Conservation (phyloP, 2,329 filamentous ascomycete species). For the Ophiocordyceps camponoti-floridani region DNA sequence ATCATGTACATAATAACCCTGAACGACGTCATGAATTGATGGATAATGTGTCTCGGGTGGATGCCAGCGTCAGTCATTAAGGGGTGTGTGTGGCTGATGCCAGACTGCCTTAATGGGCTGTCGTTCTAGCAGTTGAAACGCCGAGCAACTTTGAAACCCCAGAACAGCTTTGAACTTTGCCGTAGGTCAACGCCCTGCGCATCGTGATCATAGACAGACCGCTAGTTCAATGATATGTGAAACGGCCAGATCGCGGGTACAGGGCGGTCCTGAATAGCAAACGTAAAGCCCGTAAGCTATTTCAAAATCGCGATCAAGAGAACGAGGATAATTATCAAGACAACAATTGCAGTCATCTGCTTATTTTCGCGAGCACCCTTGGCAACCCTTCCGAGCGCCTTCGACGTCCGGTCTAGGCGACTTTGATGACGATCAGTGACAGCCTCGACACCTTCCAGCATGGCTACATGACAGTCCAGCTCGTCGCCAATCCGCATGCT, state of each 20-base stretch:
- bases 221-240: no score
- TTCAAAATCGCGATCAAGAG: slow-evolving; percentile 71
- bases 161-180: no score
- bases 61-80: no score
- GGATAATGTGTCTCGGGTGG: no score
- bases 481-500: slow-evolving; percentile 95
- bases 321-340: slow-evolving; percentile 66
- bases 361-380: slow-evolving; percentile 67
- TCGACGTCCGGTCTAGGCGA: slow-evolving; percentile 57
- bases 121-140: no score
- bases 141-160: no score
- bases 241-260: no score
- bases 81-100: no score
- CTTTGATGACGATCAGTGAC: slow-evolving; percentile 65
- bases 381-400: slow-evolving; percentile 53
- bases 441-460: slow-evolving; percentile 79
- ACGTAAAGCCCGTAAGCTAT: slow-evolving; percentile 17
- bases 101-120: no score
- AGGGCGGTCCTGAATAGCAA: background rate
- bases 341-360: slow-evolving; percentile 68
- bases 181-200: no score
- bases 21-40: no score
- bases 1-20: no score
- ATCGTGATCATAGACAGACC: background rate
- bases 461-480: slow-evolving; percentile 71